Percentiles rank a stretch among this genome's conserved stretches.
phyloP scores from a whole-genome alignment of 179 eudicot species.

The Carnegiea gigantea region DNA sequence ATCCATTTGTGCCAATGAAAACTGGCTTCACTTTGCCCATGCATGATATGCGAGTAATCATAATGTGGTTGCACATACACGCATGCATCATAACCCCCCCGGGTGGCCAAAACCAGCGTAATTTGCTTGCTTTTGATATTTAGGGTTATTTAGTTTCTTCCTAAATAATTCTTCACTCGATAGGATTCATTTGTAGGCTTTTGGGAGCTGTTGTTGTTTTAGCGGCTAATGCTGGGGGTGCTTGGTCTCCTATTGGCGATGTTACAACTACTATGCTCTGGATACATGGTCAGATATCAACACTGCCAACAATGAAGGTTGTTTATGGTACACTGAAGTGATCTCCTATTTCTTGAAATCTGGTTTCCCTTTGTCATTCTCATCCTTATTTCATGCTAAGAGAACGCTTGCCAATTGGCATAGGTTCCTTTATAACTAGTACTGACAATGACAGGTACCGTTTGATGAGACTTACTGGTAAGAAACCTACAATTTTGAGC shows the following conservation, averaged over 20 bases:
- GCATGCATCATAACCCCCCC: too few species aligned
- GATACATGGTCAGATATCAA: slow-evolving; percentile 98
- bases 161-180: slow-evolving; percentile 13
- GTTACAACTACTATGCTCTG: slow-evolving; percentile 98
- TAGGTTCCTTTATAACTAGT: not conserved
- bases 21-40: too few species aligned
- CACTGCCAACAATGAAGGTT: slow-evolving; percentile 86
- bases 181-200: slow-evolving; percentile 49
- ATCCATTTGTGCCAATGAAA: too few species aligned
- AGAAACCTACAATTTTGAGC: not conserved
- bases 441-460: not conserved
- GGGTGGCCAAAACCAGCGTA: too few species aligned
- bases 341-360: slow-evolving; percentile 3
- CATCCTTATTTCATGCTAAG: not conserved
- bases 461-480: not conserved
- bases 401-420: not conserved
- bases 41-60: not conserved
- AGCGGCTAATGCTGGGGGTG: slow-evolving; percentile 99
- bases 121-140: not conserved
- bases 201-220: slow-evolving; percentile 93
- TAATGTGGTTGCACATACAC: not conserved
- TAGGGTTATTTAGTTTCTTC: slow-evolving; percentile 5
- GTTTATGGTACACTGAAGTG: slow-evolving; percentile 21
- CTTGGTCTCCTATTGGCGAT: slow-evolving; percentile 99
- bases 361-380: not conserved